These are phyloP conservation scores for Penicillium tannophilum DNA, from an alignment of 495 filamentous ascomycete genomes.

Conservation along the genomic window DNA sequence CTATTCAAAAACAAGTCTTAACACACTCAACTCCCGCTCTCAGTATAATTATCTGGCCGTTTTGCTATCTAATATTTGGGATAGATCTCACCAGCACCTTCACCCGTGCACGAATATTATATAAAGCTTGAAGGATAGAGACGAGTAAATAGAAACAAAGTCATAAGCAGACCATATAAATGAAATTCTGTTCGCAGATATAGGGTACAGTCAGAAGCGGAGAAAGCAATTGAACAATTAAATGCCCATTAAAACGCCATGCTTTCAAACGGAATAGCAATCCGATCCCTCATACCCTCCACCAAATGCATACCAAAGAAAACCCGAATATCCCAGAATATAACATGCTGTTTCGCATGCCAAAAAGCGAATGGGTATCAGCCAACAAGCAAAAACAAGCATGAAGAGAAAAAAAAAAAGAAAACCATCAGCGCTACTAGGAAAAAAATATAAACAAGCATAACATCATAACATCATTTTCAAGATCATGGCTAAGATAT, in stretches of 20 bases:
- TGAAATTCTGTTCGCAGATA: not conserved
- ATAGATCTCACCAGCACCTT: too few relatives aligned
- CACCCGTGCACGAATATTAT: too few relatives aligned
- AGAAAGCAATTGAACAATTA: slow-evolving; percentile 20
- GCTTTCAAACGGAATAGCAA: slow-evolving; percentile 3
- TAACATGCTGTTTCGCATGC: not conserved
- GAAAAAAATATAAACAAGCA: not conserved
- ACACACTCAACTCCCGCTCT: too few relatives aligned
- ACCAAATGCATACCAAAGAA: not conserved
- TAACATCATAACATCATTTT: slow-evolving; percentile 1
- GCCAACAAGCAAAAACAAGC: not conserved
- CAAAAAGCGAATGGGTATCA: slow-evolving; percentile 1
- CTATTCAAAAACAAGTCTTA: too few relatives aligned
- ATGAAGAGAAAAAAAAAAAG: not conserved
- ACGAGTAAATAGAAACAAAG: not conserved
- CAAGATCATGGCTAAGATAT: slow-evolving; percentile 1
- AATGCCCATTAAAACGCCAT: slow-evolving; percentile 7
- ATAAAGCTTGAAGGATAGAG: not conserved
- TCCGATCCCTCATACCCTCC: slow-evolving; percentile 1
- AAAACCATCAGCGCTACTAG: slow-evolving; percentile 1
- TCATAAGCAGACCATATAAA: not conserved
- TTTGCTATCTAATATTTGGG: too few relatives aligned
- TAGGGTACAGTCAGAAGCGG: slow-evolving; percentile 1
- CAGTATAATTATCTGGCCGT: too few relatives aligned
- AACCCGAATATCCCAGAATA: slow-evolving; percentile 1